Conservation (phyloP, 768 basidiomycete species). For the Tricholoma hemisulphureum region DNA sequence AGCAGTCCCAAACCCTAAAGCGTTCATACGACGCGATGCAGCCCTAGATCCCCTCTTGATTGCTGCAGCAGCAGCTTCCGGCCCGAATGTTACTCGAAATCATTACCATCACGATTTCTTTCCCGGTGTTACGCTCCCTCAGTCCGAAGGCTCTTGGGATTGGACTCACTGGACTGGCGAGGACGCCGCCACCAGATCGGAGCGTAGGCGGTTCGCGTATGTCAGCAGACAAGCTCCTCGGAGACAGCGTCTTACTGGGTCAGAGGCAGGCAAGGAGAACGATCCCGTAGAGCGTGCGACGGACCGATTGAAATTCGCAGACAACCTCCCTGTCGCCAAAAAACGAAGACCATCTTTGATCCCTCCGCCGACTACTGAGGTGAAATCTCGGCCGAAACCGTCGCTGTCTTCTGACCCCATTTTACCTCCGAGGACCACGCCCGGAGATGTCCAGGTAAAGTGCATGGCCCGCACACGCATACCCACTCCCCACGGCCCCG, state of each 20-base stretch:
- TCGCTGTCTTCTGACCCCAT: constrained; percentile 18
- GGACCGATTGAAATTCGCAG: constrained; percentile 37
- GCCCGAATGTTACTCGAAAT: constrained; percentile 77
- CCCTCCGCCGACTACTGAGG: constrained; percentile 21
- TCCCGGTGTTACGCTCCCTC: constrained; percentile 53
- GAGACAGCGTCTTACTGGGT: constrained; percentile 42
- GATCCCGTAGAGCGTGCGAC: constrained; percentile 34
- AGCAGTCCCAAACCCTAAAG: constrained; percentile 36
- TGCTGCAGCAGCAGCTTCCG: constrained; percentile 71
- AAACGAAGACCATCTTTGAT: constrained; percentile 40
- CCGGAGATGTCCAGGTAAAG: constrained; percentile 61
- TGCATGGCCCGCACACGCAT: constrained; percentile 98
- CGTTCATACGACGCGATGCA: constrained; percentile 63
- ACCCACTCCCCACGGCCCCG: constrained; percentile 91
- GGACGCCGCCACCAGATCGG: constrained; percentile 34
- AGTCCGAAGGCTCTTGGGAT: constrained; percentile 53
- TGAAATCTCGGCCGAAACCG: constrained; percentile 25
- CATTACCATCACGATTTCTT: constrained; percentile 84
- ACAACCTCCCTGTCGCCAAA: constrained; percentile 39
- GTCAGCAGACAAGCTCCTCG: constrained; percentile 77
- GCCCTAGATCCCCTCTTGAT: constrained; percentile 77
- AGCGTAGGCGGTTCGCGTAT: constrained; percentile 54
- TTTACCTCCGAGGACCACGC: constrained; percentile 17
- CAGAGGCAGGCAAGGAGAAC: constrained; percentile 53
- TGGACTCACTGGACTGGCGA: constrained; percentile 56